Evolutionary conservation across 257 asterid species (phyloP).

Genomic region (Ocimum tenuiflorum): DNA sequence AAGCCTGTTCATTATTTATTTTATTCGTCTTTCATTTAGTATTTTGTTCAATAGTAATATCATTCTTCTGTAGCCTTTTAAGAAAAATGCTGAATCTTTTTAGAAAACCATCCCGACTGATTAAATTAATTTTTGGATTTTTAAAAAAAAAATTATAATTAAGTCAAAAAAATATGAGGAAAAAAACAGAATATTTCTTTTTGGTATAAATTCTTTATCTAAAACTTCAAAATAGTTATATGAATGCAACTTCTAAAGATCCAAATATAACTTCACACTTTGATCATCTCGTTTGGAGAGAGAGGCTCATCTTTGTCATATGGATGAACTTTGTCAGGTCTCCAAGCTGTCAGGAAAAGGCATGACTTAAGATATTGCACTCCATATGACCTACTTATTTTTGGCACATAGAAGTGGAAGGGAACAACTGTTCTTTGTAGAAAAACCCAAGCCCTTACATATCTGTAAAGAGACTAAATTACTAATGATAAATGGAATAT

Average conservation of each 20-base stretch:
- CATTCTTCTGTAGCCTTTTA: background rate
- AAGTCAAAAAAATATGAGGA: background rate
- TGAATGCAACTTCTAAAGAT: background rate
- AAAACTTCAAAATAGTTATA: background rate
- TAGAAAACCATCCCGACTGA: background rate
- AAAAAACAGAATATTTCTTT: background rate
- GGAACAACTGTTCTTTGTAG: background rate
- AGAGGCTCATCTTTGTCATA: background rate
- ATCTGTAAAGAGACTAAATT: background rate
- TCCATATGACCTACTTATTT: background rate
- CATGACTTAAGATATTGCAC: too few species aligned
- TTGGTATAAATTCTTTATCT: background rate
- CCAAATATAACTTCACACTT: background rate
- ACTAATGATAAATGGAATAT: background rate
- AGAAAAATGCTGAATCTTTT: background rate
- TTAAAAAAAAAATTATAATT: background rate
- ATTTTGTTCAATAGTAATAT: background rate
- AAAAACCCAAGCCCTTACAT: background rate
- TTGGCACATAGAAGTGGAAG: background rate
- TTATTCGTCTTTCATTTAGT: background rate
- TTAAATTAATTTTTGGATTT: background rate
- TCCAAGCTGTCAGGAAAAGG: background rate
- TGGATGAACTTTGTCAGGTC: background rate
- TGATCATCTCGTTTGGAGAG: too few species aligned
- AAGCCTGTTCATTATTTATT: conserved; percentile 1